Base-by-base conservation (phyloP, 768 basidiomycete genomes). In the Tricholoma sp. region DNA sequence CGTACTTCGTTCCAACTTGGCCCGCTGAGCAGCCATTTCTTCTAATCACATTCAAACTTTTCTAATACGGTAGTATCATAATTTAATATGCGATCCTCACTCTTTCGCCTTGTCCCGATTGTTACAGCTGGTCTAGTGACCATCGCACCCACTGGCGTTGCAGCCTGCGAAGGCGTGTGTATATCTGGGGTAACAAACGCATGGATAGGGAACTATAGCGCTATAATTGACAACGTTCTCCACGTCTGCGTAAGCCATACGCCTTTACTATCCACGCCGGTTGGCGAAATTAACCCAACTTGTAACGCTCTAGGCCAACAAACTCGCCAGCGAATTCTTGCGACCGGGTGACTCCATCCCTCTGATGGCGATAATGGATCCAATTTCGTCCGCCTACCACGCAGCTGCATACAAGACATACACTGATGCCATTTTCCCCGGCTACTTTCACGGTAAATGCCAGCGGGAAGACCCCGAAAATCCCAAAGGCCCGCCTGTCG, bases 391-490 rank as follows among this genome's bases (percentile, higher is more conserved):
- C 13, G 74, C 75, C 2, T 90, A 80, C 71, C 56, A 74, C 48
- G 67, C 73, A 52, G 59, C 66, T 5, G 74, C 80, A 13, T 82
- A 79, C 63, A 52, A 69, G 18, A 63, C 66, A 5, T 73, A 86
- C 65, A 71, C 80, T 61, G 70, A 66, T 41, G 81, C 77, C n/a
- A 84, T 91, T 57, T 91, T 91, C 60, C 82, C 83, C 5, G 65
- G 70, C n/a, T 81, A 72, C 70, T 91, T 91, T 67, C 89, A 91
- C 59, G 89, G 89, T 55, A 91, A 88, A 69, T 90, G 89, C 63
- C 79, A 80, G 65, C 61, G 74, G 20, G 72, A 80, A 44, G 81
- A 82, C 34, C 56, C 59, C 18, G 17, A 51, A 7, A 54, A 61
- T 15, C 57, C 59, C 10, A 49, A 55, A 18, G 61, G 54, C n/a